Base-by-base conservation (phyloP, 352 stramenopile genomes). In the Phytophthora tubulina region DNA sequence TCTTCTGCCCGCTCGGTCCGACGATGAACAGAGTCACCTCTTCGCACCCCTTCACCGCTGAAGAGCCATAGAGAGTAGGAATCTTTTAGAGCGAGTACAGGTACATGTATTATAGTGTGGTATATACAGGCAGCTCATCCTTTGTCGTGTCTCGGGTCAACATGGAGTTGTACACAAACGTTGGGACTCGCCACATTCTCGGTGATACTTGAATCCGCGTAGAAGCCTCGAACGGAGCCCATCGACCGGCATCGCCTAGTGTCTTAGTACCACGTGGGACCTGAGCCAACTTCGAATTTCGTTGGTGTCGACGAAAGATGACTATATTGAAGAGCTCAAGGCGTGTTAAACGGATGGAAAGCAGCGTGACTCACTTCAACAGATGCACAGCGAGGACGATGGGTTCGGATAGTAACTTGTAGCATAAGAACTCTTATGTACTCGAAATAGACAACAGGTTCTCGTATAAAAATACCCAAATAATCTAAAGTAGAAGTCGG, bases 261-360 rank as follows among this genome's bases (percentile, higher is more conserved):
- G 54, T 30, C 67, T 69, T 73, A 72, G 67, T 78, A 59, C 66
- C 36, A 69, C 60, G 72, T 73, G 55, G 66, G 61, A 78, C 42
- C 6, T 6, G 54, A 32, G 17, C 68, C 33, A 42, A 44, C 13
- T 58, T 74, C 59, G 70, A 72, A 67, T 71, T 67, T 72, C 54
- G 17, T 75, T 73, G 63, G 58, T 77, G 64, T 67, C 51, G 70
- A 77, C 63, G 55, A 72, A 68, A 54, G 31, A 46, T 59, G 61
- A 67, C 67, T 38, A 60, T 9, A 60, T 61, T 56, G 57, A 61
- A 63, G 35, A 31, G 39, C 17, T n/a, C 27, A 50, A 4, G 11
- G 41, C 17, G 27, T 49, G 44, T 50, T 59, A 51, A 61, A 53
- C 35, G n/a, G 45, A 27, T 30, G n/a, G 1, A n/a, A 8, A 9